Evolutionary conservation across 2,329 filamentous ascomycete genomes (phyloP).

Genomic region (Aureobasidium sp.): DNA sequence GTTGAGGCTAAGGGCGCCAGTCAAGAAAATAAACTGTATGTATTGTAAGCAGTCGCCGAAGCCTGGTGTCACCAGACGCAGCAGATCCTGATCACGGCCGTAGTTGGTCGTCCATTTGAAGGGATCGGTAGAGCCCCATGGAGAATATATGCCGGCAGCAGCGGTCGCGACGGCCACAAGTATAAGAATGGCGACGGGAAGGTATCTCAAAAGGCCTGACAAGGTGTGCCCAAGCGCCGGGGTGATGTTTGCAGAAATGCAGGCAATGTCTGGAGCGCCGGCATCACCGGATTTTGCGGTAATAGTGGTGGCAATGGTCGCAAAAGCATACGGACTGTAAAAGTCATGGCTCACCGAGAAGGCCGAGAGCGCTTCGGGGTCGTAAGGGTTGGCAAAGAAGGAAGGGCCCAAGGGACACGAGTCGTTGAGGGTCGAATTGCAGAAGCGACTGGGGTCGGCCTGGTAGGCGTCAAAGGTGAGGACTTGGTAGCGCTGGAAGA

Average conservation of each 20-base stretch:
- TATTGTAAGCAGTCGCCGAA: constrained; percentile 97
- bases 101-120: constrained; percentile 99
- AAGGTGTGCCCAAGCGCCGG: constrained; percentile 69
- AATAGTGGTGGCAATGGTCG: constrained; percentile 69
- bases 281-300: constrained; percentile 68
- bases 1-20: constrained; percentile 75
- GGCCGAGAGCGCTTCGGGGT: constrained; percentile 55
- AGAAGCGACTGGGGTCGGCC: constrained; percentile 54
- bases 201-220: constrained; percentile 61
- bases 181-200: constrained; percentile 72
- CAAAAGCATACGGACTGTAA: constrained; percentile 75
- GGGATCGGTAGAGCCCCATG: constrained; percentile 84
- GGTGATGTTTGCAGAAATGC: constrained; percentile 74
- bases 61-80: constrained; percentile 87
- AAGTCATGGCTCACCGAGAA: constrained; percentile 70
- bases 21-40: constrained; percentile 84
- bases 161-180: constrained; percentile 76
- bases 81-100: constrained; percentile 82
- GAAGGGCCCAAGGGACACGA: constrained; percentile 69
- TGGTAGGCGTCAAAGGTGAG: constrained; percentile 68
- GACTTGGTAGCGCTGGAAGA: constrained; percentile 64
- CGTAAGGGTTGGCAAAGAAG: constrained; percentile 53
- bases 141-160: constrained; percentile 79
- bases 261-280: constrained; percentile 60
- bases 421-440: constrained; percentile 51